A percentile compares a stretch with the other conserved stretches of the same genome.
Conservation (phyloP, 257 asterid genomes). For the Marsdenia floribunda region DNA sequence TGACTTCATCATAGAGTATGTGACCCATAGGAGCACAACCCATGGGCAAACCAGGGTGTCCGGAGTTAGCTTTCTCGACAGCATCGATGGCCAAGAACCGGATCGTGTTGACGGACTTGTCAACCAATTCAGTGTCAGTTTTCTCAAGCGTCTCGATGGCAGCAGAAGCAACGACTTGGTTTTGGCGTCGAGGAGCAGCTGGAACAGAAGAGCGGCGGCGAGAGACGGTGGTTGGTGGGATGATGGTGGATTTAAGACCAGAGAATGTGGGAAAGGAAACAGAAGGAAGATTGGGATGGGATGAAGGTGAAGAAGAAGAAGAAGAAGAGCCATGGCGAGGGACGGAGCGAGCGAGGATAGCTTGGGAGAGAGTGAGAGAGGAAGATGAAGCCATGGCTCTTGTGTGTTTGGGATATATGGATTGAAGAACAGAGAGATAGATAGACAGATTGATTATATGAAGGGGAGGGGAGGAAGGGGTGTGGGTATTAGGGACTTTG, state of each 20-base stretch:
- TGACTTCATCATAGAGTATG: constrained; percentile 78
- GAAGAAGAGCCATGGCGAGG: constrained; percentile 35
- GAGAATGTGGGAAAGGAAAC: constrained; percentile 46
- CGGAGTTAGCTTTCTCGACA: constrained; percentile 47
- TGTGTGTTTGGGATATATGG: constrained; percentile 4
- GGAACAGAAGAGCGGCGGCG: constrained; percentile 23
- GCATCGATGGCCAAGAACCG: constrained; percentile 47
- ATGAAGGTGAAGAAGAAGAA: constrained; percentile 11
- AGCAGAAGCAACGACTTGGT: constrained; percentile 45
- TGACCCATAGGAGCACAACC: constrained; percentile 93
- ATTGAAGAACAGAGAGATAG: not conserved
- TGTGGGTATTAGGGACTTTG: not conserved
- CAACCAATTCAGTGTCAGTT: constrained; percentile 58
- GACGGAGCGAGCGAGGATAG: constrained; percentile 62
- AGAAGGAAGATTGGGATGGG: constrained; percentile 19
- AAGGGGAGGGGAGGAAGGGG: constrained; percentile 17
- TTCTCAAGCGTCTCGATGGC: constrained; percentile 65
- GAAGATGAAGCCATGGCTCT: constrained; percentile 84
- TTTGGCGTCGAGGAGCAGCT: constrained; percentile 1
- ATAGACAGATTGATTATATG: constrained; percentile 14
- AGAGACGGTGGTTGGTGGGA: constrained; percentile 32
- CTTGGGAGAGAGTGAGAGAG: constrained; percentile 85
- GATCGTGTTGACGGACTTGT: constrained; percentile 52
- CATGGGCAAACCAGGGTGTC: constrained; percentile 53
- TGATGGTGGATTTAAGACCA: constrained; percentile 46